Base-by-base conservation (phyloP, 164 flowering plant genomes). In the Berberis thunbergii region DNA sequence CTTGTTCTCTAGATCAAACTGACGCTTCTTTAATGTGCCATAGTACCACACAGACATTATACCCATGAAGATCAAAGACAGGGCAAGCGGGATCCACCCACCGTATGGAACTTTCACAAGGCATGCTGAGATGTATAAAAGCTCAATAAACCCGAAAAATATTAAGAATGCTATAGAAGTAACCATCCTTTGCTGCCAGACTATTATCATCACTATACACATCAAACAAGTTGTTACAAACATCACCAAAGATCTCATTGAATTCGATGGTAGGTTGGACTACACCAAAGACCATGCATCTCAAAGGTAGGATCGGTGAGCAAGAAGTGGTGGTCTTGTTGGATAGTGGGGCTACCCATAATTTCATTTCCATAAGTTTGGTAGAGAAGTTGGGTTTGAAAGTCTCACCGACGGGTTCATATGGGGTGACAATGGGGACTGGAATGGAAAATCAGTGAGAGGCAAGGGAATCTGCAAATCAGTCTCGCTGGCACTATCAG, bases 141-240 rank as follows among this genome's bases (percentile, higher is more conserved):
- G 69, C 70, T 89, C 96, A 7, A 89, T 60, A 1, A 80, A 77
- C 38, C 87, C 89, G 62, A 85, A 86, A n/a, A 80, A 67, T 40
- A 80, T 11, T 3, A 82, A 41, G 62, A 85, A 89, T 7, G 72
- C 69, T 38, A 77, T 44, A 13, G 82, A 73, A 6, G 11, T 40
- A 0, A 52, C 11, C 40, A 76, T 59, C 53, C 59, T 74, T 70
- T 71, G 75, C 78, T 83, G 79, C 96, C 88, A 88, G 5, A 84
- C 80, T 4, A 80, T 71, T 50, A 74, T 61, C 69, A 88, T 84
- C 53, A 84, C 82, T 71, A 83, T 42, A 43, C 75, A 49, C 86
- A 81, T 84, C 81, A 86, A 74, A 69, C 85, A 84, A 39, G 88
- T 84, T 53, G 95, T 83, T 59, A 86, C 86, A 72, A 88, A 70